Evolutionary conservation across 106 monocot species (phyloP).

Genomic region (Platanthera guangdongensis): DNA sequence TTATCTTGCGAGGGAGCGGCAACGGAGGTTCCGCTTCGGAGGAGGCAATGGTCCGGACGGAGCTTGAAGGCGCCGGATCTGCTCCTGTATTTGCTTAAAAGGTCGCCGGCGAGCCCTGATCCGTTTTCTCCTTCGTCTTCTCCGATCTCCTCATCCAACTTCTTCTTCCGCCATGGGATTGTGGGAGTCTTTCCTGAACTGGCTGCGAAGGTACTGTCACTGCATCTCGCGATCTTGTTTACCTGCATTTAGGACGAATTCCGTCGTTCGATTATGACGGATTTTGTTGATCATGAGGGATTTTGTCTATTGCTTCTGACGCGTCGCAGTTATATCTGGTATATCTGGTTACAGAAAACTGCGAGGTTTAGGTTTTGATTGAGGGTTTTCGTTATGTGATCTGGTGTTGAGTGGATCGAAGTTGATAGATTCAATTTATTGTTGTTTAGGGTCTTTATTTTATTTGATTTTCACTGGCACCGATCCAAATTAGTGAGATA

Average conservation of each 20-base stretch:
- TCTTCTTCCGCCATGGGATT: constrained; percentile 43
- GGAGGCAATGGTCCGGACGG: constrained; percentile 4
- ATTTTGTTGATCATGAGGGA: not conserved
- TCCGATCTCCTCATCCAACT: not conserved
- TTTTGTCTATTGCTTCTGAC: not conserved
- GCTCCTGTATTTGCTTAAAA: not conserved
- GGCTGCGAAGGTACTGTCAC: constrained; percentile 55
- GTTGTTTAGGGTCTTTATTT: not conserved
- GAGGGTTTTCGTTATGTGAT: not conserved
- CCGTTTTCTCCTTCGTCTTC: not conserved
- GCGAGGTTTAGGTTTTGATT: not conserved
- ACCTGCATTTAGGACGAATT: not conserved
- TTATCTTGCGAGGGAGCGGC: not conserved
- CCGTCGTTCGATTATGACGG: not conserved
- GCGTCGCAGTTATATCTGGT: not conserved
- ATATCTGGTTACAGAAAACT: not conserved
- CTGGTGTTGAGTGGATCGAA: not conserved
- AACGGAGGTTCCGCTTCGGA: not conserved
- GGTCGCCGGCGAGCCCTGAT: not conserved
- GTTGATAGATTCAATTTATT: not conserved
- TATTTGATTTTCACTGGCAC: not conserved
- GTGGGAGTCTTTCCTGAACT: constrained; percentile 81
- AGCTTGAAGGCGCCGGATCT: not conserved
- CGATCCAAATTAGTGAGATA: not conserved
- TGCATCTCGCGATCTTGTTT: not conserved